A percentile compares a stretch with the other conserved stretches of the same genome.
phyloP scores from a whole-genome alignment of 163 green algal species.

The Chlamydomonas reinhardtii region DNA sequence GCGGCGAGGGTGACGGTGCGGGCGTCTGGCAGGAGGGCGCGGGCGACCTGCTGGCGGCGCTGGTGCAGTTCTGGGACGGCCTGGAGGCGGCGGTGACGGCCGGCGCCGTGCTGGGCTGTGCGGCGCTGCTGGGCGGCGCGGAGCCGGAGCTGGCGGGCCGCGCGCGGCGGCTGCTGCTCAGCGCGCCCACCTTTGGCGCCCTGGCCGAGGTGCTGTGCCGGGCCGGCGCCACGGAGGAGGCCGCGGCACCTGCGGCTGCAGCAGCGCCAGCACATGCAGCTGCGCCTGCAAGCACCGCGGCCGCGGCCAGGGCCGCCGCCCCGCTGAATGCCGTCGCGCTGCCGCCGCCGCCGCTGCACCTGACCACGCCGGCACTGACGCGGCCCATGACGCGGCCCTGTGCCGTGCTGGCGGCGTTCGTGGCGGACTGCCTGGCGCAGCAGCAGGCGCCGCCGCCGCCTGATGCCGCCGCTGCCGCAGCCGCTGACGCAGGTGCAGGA shows the following conservation, averaged over 20 bases:
- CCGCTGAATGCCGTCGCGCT: too few relatives aligned
- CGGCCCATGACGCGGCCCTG: neutral
- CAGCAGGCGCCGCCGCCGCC: too few relatives aligned
- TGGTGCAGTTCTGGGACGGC: slow-evolving; percentile 28
- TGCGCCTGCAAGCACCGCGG: neutral
- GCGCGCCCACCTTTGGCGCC: neutral
- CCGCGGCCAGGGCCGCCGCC: neutral
- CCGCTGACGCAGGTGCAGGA: too few relatives aligned
- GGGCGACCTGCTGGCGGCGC: neutral
- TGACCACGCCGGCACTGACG: neutral
- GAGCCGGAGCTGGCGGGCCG: neutral
- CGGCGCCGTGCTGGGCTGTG: neutral
- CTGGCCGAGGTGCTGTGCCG: slow-evolving; percentile 17
- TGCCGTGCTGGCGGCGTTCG: neutral
- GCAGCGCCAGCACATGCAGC: neutral
- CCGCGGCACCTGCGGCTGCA: neutral
- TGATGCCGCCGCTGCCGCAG: too few relatives aligned
- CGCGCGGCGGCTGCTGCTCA: neutral
- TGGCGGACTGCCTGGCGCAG: neutral
- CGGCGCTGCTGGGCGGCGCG: neutral
- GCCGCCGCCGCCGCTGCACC: neutral
- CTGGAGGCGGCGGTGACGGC: slow-evolving; percentile 37
- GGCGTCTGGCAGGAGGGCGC: neutral
- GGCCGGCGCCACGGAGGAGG: neutral
- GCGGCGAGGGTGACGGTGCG: too few relatives aligned